These are phyloP conservation scores for Taphrina sp. DNA, from an alignment of 1,139 yeast species.

Conservation along the genomic window DNA sequence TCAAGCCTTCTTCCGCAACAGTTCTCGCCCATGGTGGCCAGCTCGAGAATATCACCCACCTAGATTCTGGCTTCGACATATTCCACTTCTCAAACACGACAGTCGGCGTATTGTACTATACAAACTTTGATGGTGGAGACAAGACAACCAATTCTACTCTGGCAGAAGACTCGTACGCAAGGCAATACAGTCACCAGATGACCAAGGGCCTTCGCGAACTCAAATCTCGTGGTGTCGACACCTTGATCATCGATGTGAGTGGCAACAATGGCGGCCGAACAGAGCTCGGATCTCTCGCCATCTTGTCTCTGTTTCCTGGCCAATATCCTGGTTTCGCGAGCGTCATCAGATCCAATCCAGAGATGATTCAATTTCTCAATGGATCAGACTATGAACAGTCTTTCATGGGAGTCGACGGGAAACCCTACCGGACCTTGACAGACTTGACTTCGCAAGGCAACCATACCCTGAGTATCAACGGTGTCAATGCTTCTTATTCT, in stretches of 20 bases:
- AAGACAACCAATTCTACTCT: not conserved
- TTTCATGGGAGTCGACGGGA: slow-evolving; percentile 4
- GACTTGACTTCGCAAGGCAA: not conserved
- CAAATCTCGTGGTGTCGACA: slow-evolving; percentile 6
- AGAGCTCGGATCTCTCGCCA: slow-evolving; percentile 10
- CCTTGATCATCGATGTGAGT: slow-evolving; percentile 9
- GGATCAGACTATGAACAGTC: not conserved
- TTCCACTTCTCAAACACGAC: slow-evolving; percentile 15
- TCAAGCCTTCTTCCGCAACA: not conserved
- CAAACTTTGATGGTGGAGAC: slow-evolving; percentile 8
- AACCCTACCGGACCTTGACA: not conserved
- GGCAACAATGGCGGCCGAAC: slow-evolving; percentile 22
- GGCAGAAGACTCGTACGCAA: not conserved
- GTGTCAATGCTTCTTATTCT: not conserved
- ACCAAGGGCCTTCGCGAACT: slow-evolving; percentile 7
- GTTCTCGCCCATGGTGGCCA: not conserved
- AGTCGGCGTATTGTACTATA: slow-evolving; percentile 12
- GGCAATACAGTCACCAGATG: slow-evolving; percentile 6
- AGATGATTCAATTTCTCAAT: slow-evolving; percentile 2
- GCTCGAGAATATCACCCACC: not conserved
- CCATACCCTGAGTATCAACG: slow-evolving; percentile 9
- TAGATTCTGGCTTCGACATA: slow-evolving; percentile 13
- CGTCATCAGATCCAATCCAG: slow-evolving; percentile 6
- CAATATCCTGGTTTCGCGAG: slow-evolving; percentile 14
- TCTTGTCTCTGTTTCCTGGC: slow-evolving; percentile 12